Evolutionary conservation across 768 basidiomycete species (phyloP).

Genomic region (Auriscalpium vulgare): DNA sequence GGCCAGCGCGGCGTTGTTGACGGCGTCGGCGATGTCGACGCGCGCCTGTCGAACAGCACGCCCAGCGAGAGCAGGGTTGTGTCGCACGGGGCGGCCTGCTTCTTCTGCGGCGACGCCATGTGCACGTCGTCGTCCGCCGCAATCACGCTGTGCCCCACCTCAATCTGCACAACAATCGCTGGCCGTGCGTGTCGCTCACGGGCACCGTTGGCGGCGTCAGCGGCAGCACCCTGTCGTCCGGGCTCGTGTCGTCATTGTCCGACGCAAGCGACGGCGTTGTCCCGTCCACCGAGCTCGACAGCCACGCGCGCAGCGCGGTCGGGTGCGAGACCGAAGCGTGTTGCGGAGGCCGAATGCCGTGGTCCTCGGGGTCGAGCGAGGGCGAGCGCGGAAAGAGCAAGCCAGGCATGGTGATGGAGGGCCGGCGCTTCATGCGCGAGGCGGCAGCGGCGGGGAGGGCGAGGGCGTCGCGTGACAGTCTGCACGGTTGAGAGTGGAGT

Average conservation of each 20-base stretch:
- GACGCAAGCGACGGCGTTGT: conserved; percentile 16
- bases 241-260: conserved; percentile 4
- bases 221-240: conserved; percentile 7
- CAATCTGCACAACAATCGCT: too few relatives aligned
- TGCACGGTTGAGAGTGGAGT: too few relatives aligned
- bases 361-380: conserved; percentile 43
- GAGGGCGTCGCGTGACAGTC: conserved; percentile 10
- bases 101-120: neutral
- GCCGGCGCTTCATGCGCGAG: conserved; percentile 27
- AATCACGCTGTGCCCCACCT: neutral
- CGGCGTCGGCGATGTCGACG: conserved; percentile 60
- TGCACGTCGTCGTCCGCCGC: neutral
- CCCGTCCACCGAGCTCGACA: conserved; percentile 12
- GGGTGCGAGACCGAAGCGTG: conserved; percentile 1
- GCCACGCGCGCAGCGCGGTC: conserved; percentile 4
- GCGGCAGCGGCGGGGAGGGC: conserved; percentile 27
- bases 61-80: neutral
- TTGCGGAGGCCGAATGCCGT: neutral
- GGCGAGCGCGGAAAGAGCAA: conserved; percentile 68
- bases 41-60: conserved; percentile 48
- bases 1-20: conserved; percentile 43
- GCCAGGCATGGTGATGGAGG: conserved; percentile 67
- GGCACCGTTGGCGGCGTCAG: conserved; percentile 13
- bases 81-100: neutral
- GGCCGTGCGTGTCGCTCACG: neutral